Percentiles rank a stretch among this genome's conserved stretches.
phyloP scores from a whole-genome alignment of 768 basidiomycete species.

The Lactarius sp. region DNA sequence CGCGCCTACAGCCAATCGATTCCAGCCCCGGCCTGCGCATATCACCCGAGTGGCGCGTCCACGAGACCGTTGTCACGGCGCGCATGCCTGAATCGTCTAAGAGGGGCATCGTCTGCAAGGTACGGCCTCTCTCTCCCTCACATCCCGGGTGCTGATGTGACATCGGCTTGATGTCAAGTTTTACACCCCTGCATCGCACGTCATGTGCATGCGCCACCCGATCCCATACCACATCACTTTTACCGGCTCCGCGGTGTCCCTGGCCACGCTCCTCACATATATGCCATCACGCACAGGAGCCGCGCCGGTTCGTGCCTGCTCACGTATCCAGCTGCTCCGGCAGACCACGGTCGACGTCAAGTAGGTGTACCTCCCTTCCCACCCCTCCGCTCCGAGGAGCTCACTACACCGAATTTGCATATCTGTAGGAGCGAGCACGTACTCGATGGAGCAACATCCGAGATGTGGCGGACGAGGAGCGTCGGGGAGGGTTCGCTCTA shows the following conservation, averaged over 20 bases:
- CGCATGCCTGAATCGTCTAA: not conserved
- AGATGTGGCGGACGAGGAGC: slow-evolving; percentile 15
- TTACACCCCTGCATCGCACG: slow-evolving; percentile 55
- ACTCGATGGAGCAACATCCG: slow-evolving; percentile 10
- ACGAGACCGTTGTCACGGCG: slow-evolving; percentile 36
- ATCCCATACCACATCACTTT: slow-evolving; percentile 69
- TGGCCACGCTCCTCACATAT: slow-evolving; percentile 57
- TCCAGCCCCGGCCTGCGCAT: slow-evolving; percentile 39
- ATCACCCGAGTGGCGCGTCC: slow-evolving; percentile 47
- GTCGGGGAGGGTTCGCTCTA: slow-evolving; percentile 20
- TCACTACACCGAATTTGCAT: too few relatives aligned
- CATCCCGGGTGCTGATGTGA: not conserved
- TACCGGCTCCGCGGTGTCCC: slow-evolving; percentile 48
- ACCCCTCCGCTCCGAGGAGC: not conserved
- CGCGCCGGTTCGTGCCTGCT: slow-evolving; percentile 35
- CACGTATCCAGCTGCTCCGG: slow-evolving; percentile 57
- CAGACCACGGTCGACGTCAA: slow-evolving; percentile 64
- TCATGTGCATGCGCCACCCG: slow-evolving; percentile 50
- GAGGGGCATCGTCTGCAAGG: slow-evolving; percentile 7
- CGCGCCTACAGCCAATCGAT: slow-evolving; percentile 35
- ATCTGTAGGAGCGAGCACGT: slow-evolving; percentile 8
- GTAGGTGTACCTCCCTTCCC: slow-evolving; percentile 29
- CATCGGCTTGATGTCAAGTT: slow-evolving; percentile 28
- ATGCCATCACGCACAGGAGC: slow-evolving; percentile 41
- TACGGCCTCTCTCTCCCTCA: not conserved